phyloP scores from a whole-genome alignment of 129 eudicot genomes.

The Saposhnikovia divaricata region DNA sequence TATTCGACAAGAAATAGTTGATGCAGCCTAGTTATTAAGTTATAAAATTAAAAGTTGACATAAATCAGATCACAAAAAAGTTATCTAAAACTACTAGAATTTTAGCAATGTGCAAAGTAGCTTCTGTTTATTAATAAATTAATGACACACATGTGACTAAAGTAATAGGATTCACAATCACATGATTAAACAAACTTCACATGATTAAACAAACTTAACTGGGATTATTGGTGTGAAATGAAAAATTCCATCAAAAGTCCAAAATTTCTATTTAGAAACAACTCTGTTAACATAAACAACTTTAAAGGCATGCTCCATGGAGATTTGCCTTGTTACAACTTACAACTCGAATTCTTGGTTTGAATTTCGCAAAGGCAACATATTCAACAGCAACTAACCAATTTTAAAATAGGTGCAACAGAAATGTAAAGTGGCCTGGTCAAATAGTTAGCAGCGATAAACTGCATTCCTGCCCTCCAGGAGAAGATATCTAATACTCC shows the following conservation, averaged over 20 bases:
- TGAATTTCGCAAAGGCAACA: background rate
- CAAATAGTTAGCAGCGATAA: background rate
- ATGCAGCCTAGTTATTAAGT: background rate
- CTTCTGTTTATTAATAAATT: background rate
- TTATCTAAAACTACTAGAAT: background rate
- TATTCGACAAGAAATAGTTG: background rate
- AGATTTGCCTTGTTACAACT: background rate
- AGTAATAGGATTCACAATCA: background rate
- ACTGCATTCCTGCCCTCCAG: background rate
- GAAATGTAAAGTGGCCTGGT: background rate
- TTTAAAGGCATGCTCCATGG: background rate
- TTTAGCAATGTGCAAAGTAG: background rate
- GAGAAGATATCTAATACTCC: background rate
- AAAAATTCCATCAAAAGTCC: background rate
- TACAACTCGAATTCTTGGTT: background rate
- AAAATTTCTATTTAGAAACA: background rate
- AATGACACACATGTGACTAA: background rate
- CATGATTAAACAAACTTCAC: background rate
- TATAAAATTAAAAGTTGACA: background rate
- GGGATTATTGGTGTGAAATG: background rate
- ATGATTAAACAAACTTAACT: background rate
- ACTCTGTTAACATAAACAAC: background rate
- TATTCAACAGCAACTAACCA: background rate
- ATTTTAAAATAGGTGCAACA: background rate
- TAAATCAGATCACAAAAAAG: background rate